Evolutionary conservation across 2,329 filamentous ascomycete species (phyloP), one percentile per base, ranked within the genome.

Genomic region (Colletotrichum melonis): DNA sequence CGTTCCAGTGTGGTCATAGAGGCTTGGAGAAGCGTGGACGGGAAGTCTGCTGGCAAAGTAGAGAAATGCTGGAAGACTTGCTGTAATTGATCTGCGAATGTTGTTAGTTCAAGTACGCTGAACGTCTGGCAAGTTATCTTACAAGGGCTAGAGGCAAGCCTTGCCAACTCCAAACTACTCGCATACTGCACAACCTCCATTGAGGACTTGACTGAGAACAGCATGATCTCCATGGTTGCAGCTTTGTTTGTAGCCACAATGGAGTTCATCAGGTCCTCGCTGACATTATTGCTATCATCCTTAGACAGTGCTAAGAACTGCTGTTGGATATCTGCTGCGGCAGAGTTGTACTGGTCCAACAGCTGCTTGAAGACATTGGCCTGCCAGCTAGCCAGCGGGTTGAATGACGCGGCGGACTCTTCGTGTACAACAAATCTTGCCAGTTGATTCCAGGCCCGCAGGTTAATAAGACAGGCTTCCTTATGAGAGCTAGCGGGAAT

Each of bases 401-500:
- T 84, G 67, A 92, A 89, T 0, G 87, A 84, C 35, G 82, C 84
- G 19, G 87, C 88, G 1, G 83, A 80, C 55, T 84, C 82, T 8
- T 78, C 76, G 49, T 81, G 80, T 32, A 84, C 83, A 28, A 92
- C 79, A 76, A 91, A 93, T 22, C 87, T 86, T 1, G 90, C 86
- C 32, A 93, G 82, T 75, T 92, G 90, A 66, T 82, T 87, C 91
- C 91, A 93, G 8, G 91, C 87, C 60, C 89, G 86, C 19, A 93
- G 78, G 73, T 89, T 92, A 75, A 92, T 91, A 35, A 91, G 81
- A 76, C 90, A 92, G 3, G 91, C 91, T 78, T 92, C 90, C 76
- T 91, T 92, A 78, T 93, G 92, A 11, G 91, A 92, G 69, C 83
- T 89, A 24, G 85, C 87, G 0, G 91, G 89, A 22, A 83, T 79